Evolutionary conservation across 805 yeast species (phyloP).

Genomic region (Wickerhamiella qilinensis): DNA sequence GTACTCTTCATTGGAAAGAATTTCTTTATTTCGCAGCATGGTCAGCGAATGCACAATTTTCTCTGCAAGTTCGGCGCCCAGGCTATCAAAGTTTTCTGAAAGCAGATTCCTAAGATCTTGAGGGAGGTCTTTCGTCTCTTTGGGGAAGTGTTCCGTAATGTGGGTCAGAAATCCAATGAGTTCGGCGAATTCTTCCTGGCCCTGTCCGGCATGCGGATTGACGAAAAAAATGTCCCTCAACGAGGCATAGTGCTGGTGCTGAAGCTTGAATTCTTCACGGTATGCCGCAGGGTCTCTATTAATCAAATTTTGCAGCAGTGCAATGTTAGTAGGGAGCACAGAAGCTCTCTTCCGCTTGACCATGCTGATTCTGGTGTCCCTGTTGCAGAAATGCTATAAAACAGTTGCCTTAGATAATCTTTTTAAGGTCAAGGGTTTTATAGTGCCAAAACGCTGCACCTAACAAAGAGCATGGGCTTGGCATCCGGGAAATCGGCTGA

Average conservation of each 20-base stretch:
- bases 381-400: no score
- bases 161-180: slow-evolving; percentile 83
- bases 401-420: neutral
- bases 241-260: slow-evolving; percentile 83
- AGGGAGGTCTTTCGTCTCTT: slow-evolving; percentile 75
- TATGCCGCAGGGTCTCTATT: slow-evolving; percentile 90
- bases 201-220: slow-evolving; percentile 46
- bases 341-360: slow-evolving; percentile 85
- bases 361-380: no score
- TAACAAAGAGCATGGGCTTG: no score
- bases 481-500: no score
- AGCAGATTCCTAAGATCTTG: slow-evolving; percentile 57
- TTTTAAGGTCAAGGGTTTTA: neutral
- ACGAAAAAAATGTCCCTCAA: slow-evolving; percentile 70
- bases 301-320: slow-evolving; percentile 78
- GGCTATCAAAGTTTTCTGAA: slow-evolving; percentile 58
- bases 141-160: slow-evolving; percentile 78
- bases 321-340: slow-evolving; percentile 79
- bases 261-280: slow-evolving; percentile 84
- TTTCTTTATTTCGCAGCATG: slow-evolving; percentile 75
- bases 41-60: slow-evolving; percentile 80
- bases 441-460: no score
- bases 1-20: slow-evolving; percentile 61
- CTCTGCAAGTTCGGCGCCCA: slow-evolving; percentile 76
- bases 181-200: slow-evolving; percentile 58